phyloP scores from a whole-genome alignment of 108 stramenopile species.

The Mediolabrus comicus region DNA sequence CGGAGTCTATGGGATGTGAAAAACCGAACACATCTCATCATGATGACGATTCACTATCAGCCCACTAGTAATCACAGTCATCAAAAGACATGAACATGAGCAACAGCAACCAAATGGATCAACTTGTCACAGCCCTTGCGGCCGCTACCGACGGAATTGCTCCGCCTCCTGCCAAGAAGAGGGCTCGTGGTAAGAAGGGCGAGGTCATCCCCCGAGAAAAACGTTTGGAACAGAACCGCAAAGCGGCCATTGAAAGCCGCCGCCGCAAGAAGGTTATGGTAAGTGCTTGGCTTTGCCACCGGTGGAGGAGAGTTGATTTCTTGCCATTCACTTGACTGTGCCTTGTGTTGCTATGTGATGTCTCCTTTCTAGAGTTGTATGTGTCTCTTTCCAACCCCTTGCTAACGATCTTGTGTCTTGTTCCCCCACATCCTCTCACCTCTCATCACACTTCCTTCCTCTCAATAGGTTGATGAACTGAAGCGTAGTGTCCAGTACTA shows the following conservation, averaged over 20 bases:
- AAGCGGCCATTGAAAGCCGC: constrained; percentile 80
- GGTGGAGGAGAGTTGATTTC: not conserved
- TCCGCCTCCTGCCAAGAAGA: constrained; percentile 4
- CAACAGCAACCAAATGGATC: not conserved
- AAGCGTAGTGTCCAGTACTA: constrained; percentile 80
- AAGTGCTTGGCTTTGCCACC: not conserved
- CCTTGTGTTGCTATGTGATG: not conserved
- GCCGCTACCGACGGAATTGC: not conserved
- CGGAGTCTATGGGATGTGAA: too few relatives aligned
- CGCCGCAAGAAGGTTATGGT: constrained; percentile 80
- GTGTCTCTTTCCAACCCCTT: not conserved
- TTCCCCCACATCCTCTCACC: too few relatives aligned
- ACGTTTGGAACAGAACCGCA: constrained; percentile 82
- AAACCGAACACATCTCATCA: too few relatives aligned
- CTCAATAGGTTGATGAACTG: constrained; percentile 65
- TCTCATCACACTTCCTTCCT: too few relatives aligned
- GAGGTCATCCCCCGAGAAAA: constrained; percentile 47
- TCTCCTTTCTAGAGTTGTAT: too few relatives aligned
- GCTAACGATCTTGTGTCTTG: not conserved
- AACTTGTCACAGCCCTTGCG: not conserved
- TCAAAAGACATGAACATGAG: too few relatives aligned
- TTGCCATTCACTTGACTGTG: not conserved
- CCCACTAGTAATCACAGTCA: too few relatives aligned
- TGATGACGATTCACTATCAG: too few relatives aligned
- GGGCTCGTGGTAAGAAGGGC: not conserved